Evolutionary conservation across 2,329 filamentous ascomycete genomes (phyloP), one percentile per base, ranked within the genome.

Genomic region (Neopestalotiopsis rosae): DNA sequence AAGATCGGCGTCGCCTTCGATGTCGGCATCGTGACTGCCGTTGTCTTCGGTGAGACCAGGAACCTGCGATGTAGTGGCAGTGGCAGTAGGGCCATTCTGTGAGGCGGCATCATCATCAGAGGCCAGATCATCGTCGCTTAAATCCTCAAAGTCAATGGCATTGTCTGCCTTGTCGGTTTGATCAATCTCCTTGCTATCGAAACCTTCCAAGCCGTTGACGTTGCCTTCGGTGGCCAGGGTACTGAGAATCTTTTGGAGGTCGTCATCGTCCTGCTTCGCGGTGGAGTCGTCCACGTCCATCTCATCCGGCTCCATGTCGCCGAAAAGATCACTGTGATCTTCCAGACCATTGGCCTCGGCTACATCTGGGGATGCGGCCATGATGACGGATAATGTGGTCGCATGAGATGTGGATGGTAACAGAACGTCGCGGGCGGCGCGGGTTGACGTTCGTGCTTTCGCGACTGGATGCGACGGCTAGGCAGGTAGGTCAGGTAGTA

Each of bases 121-220:
- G 12, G 94, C 92, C 7, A 97, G 86, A 71, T 98, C 95, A 77
- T 97, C 94, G 78, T 98, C 95, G 72, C 92, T 92, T 71, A 98
- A 95, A 76, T 97, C 94, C 77, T 93, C 94, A 75, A 87, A 99
- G 77, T 99, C 96, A 71, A 96, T 83, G 56, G 96, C 96, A 81
- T 98, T 93, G 70, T 94, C 94, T 67, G 94, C 95, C 81, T 99
- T 99, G 79, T 94, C 92, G 6, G 86, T 85, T 72, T 90, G 85
- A 72, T 91, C 90, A 71, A 91, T 87, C 30, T 85, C 78, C 66
- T 81, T 81, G 65, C 82, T 78, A 52, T 75, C 76, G 52, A 79
- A 78, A 2, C 71, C 61, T 38, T 85, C 81, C 4, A 84, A 76
- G 9, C 75, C 72, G 7, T 74, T 71, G 38, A 77, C 80, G 13